Percentiles rank a stretch among this genome's conserved stretches.
phyloP scores from a whole-genome alignment of 73 alveolate species.

The Urostyla sp. region DNA sequence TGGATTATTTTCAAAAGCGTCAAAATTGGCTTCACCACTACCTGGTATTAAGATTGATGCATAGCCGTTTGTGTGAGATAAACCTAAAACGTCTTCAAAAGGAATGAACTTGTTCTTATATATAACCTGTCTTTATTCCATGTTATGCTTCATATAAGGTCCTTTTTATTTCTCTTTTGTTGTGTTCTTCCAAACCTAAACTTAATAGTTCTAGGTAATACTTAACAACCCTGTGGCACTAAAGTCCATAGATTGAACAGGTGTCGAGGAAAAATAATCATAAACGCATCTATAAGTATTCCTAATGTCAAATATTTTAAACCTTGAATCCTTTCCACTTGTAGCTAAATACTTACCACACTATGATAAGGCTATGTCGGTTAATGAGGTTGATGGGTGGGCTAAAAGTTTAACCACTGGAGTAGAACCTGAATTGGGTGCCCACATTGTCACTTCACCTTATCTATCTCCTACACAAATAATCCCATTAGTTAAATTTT shows the following conservation, averaged over 20 bases:
- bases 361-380: constrained; percentile 73
- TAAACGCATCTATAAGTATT: constrained; percentile 74
- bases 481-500: constrained; percentile 89
- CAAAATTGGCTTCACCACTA: constrained; percentile 92
- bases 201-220: constrained; percentile 77
- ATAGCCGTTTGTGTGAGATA: constrained; percentile 84
- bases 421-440: constrained; percentile 93
- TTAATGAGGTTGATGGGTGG: constrained; percentile 93
- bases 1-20: constrained; percentile 90
- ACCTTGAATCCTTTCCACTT: constrained; percentile 93
- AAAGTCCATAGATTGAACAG: constrained; percentile 72
- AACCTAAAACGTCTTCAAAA: constrained; percentile 94
- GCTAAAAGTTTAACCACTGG: constrained; percentile 90
- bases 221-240: constrained; percentile 89
- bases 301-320: constrained; percentile 96
- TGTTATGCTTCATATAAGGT: constrained; percentile 93
- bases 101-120: constrained; percentile 78
- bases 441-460: constrained; percentile 95
- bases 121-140: constrained; percentile 67
- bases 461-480: constrained; percentile 88
- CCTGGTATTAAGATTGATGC: constrained; percentile 92
- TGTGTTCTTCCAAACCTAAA: constrained; percentile 92
- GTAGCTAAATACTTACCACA: constrained; percentile 92
- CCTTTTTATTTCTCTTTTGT: constrained; percentile 81
- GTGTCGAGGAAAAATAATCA: constrained; percentile 82